Base-by-base conservation (phyloP, 2,329 filamentous ascomycete genomes). In the Exophiala oligosperma region DNA sequence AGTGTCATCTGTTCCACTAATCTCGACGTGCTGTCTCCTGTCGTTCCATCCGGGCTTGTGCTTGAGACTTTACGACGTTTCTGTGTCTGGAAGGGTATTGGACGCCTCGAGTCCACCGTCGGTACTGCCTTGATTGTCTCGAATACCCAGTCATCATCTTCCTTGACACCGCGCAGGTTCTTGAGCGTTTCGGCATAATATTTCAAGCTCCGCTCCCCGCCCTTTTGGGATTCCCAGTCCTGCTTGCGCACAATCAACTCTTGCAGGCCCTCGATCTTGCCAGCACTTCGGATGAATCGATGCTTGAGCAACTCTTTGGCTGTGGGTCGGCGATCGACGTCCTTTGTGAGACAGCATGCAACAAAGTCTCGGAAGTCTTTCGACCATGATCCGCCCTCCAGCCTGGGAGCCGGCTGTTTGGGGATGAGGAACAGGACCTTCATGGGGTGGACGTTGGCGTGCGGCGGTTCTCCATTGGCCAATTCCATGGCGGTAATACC, bases 341-440 rank as follows among this genome's bases (percentile, higher is more conserved):
- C 92, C 72, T 97, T 99, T 68, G 93, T 89, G 60, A 99, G 80
- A 71, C 94, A 99, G 66, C 91, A 86, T 0, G 91, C 83, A 21
- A 99, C 82, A 68, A 99, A 99, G 69, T 99, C 93, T 69, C 92
- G 95, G 79, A 97, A 96, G 38, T 96, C 91, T 68, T 83, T 88
- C 74, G 90, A 92, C 75, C 92, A 97, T 60, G 87, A 73, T 26
- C 78, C 83, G 23, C 92, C 92, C 71, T 96, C 91, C 1, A 99
- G 79, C 41, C 87, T 84, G 4, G 94, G 93, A 2, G 94, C 87
- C 1, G 90, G 80, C 67, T 92, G 91, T 76, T 96, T 96, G 6
- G 92, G 92, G 60, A 96, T 96, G 58, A 93, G 82, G 70, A 96
- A 94, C 8, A 96, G 80, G 8, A 95, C 92, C 74, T 96, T 96